These are phyloP conservation scores for Podospora pseudopauciseta DNA, from an alignment of 495 filamentous ascomycete genomes.

Conservation along the genomic window DNA sequence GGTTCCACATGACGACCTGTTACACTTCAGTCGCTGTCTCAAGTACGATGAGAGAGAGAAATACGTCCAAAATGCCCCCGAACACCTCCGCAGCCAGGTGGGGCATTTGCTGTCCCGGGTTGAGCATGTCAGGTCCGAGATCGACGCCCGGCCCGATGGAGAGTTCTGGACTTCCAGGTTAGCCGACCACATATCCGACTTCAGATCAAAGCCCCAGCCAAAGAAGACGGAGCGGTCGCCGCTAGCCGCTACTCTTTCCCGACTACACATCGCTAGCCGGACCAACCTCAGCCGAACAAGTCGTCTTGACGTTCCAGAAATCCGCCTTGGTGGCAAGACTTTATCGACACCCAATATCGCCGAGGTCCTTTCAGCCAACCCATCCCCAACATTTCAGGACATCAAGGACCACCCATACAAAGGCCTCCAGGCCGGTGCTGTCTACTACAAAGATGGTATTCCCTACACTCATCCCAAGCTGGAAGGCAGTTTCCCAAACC, in stretches of 20 bases:
- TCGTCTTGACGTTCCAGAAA: constrained; percentile 7
- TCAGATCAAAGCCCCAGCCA: constrained; percentile 19
- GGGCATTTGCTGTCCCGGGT: constrained; percentile 14
- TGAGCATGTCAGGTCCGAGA: constrained; percentile 9
- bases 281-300: constrained; percentile 4
- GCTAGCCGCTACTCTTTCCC: constrained; percentile 15
- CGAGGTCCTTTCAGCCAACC: background rate
- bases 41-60: constrained; percentile 17
- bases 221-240: constrained; percentile 10
- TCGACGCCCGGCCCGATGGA: constrained; percentile 14
- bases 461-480: constrained; percentile 11
- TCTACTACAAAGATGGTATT: constrained; percentile 15
- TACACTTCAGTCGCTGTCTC: constrained; percentile 18
- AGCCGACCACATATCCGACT: constrained; percentile 19
- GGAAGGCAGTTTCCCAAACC: constrained; percentile 17
- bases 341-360: constrained; percentile 12
- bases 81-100: constrained; percentile 7
- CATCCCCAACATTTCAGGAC: background rate
- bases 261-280: constrained; percentile 12
- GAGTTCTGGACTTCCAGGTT: constrained; percentile 18
- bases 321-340: background rate
- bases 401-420: constrained; percentile 8
- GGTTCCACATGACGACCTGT: constrained; percentile 12
- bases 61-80: constrained; percentile 7
- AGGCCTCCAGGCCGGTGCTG: constrained; percentile 15